Evolutionary conservation across 768 basidiomycete genomes (phyloP), one percentile per base, ranked within the genome.

Genomic region (Calvatia gigantea): DNA sequence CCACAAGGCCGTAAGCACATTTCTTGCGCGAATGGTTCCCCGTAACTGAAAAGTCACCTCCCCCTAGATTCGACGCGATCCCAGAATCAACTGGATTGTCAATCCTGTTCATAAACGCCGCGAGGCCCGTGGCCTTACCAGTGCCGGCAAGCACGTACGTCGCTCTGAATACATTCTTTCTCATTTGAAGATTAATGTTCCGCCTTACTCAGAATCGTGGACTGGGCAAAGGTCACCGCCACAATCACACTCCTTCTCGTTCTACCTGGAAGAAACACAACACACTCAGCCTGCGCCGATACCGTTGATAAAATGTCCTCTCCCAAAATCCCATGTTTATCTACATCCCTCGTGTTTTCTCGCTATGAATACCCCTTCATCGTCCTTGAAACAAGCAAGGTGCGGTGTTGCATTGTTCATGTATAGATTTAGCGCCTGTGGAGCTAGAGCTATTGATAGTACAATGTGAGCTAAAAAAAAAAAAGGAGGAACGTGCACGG

Each of bases 201-300:
- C 37, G 57, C 38, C 54, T 15, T 46, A 5, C 42, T 32, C 62
- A 93, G 92, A 98, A 97, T 80, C 89, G 96, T 75, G 96, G 97
- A 65, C 73, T 98, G 68, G 96, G 94, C 78, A 98, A 98, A 74
- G 96, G 96, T 44, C 84, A 90, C 69, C 85, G 87, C 62, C 77
- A 93, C 91, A 97, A 98, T 78, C 92, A 98, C 71, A 85, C 87
- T 41, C 93, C 94, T 43, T 84, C 86, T 64, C 84, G 86, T 60
- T 88, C 93, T 8, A 93, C 90, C 75, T 98, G 94, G 94, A 94
- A 91, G 76, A 94, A 82, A 72, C 91, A 98, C 94, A 99, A 98
- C 84, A 97, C 95, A 14, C 89, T 92, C 82, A 88, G 85, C 72
- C 82, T 92, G 60, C 90, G 87, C 68, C 86, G 90, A 61, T 92